Base-by-base conservation (phyloP, 208 protist species). In the Leishmania guyanensis region DNA sequence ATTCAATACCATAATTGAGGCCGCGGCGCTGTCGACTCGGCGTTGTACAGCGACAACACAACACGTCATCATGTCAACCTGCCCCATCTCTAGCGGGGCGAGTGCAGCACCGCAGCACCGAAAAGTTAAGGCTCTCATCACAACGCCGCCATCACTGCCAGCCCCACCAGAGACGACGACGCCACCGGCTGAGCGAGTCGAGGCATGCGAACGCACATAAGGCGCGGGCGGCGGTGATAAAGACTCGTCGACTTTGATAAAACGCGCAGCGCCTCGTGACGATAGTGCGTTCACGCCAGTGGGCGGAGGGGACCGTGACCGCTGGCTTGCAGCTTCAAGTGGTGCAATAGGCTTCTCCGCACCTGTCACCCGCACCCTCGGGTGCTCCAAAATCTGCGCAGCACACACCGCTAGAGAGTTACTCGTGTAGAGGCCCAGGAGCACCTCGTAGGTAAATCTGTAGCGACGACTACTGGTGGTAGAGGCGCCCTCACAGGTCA, bases 401-500 rank as follows among this genome's bases (percentile, higher is more conserved):
- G 51, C 72, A 43, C 65, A 29, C 5, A 6, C 56, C 17, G 77
- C 82, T 2, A 85, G 60, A 0, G 82, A 43, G 53, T 70, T 85
- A 62, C 77, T 82, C 22, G 77, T 76, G 33, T 65, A 79, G 29
- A 85, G 53, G 20, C 72, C 62, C 8, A 85, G 46, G 0, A 85
- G 60, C 9, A 85, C 71, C 39, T 72, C 53, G 46, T 70, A 85
- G 14, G 6, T 50, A 8, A 3, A 22, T 3, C 33, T 50, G 33
- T 10, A 51, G 53, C 56, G 74, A 14, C 17, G 8, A 16, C 51
- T 26, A n/a, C 72, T 9, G 51, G 17, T 62, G 17, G 82, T 10
- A 9, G 76, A 53, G 53, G 12, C 75, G 65, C 73, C 74, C 39
- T 36, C 14, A 16, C 75, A 68, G 54, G 69, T 48, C 10, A 85